Conservation (phyloP, 192 early-diverging fungal species). For the Coemansia sp. region DNA sequence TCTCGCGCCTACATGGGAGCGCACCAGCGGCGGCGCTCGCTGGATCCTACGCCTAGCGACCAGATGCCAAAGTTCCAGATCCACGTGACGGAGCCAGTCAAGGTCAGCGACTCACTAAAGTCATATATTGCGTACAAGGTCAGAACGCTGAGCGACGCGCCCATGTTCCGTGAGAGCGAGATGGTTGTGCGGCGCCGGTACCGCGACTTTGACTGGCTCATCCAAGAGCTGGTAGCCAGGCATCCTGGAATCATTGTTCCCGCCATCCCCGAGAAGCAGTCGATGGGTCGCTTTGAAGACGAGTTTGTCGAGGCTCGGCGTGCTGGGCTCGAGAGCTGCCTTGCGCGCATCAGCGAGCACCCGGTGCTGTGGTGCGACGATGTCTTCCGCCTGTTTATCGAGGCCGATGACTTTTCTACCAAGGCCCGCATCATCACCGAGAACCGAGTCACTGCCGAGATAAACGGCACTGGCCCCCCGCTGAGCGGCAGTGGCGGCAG, state of each 20-base stretch:
- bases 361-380: slow-evolving; percentile 81
- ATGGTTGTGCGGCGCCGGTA: slow-evolving; percentile 88
- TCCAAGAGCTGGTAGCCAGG: slow-evolving; percentile 73
- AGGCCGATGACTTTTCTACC: slow-evolving; percentile 81
- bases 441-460: slow-evolving; percentile 37
- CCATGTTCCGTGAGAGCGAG: slow-evolving; percentile 75
- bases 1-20: slow-evolving; percentile 38
- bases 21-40: slow-evolving; percentile 49
- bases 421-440: slow-evolving; percentile 57
- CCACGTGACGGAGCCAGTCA: slow-evolving; percentile 83
- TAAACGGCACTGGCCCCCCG: slow-evolving; percentile 42
- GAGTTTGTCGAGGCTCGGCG: slow-evolving; percentile 93
- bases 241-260: slow-evolving; percentile 92
- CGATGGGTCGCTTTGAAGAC: slow-evolving; percentile 89
- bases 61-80: slow-evolving; percentile 66
- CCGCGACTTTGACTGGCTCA: slow-evolving; percentile 94
- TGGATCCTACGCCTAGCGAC: slow-evolving; percentile 44
- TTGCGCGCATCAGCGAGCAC: slow-evolving; percentile 80
- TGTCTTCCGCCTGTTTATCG: slow-evolving; percentile 85
- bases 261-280: slow-evolving; percentile 93
- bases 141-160: slow-evolving; percentile 78
- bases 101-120: slow-evolving; percentile 87
- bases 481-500: slow-evolving; percentile 19
- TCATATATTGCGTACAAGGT: slow-evolving; percentile 90
- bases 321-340: slow-evolving; percentile 80